Evolutionary conservation across 345 rosid genomes (phyloP).

Genomic region (Alliaria petiolata): DNA sequence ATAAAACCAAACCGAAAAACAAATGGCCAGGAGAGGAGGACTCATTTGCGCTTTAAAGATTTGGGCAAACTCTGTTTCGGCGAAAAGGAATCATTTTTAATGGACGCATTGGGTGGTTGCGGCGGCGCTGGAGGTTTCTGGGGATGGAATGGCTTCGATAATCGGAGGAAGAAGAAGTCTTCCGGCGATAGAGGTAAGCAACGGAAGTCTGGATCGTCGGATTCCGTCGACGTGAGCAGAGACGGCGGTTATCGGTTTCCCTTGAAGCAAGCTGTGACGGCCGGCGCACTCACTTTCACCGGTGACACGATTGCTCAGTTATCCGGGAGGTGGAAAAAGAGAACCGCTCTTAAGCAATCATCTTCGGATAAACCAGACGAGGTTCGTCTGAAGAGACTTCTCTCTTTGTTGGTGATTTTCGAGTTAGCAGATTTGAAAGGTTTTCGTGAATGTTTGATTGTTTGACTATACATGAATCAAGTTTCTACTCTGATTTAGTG

Average conservation of each 20-base stretch:
- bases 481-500: not conserved
- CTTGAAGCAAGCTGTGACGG: constrained; percentile 75
- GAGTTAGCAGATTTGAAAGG: not conserved
- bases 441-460: not conserved
- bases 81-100: constrained; percentile 21
- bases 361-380: constrained; percentile 19
- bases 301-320: constrained; percentile 87
- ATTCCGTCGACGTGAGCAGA: constrained; percentile 39
- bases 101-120: constrained; percentile 55
- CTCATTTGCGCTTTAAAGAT: constrained; percentile 6
- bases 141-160: constrained; percentile 44
- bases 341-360: constrained; percentile 19
- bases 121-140: constrained; percentile 50
- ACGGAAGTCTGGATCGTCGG: constrained; percentile 51
- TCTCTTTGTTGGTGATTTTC: not conserved
- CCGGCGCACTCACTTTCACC: constrained; percentile 67
- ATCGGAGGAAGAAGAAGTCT: constrained; percentile 28
- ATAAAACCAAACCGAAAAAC: constrained; percentile 17
- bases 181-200: constrained; percentile 26
- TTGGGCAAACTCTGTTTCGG: not conserved
- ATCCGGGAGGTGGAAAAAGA: constrained; percentile 43
- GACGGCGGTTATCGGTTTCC: constrained; percentile 57
- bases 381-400: constrained; percentile 18
- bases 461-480: not conserved
- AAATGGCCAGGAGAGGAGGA: constrained; percentile 12